Evolutionary conservation across 495 filamentous ascomycete genomes (phyloP).

Genomic region (Penicillium ochrochloron): DNA sequence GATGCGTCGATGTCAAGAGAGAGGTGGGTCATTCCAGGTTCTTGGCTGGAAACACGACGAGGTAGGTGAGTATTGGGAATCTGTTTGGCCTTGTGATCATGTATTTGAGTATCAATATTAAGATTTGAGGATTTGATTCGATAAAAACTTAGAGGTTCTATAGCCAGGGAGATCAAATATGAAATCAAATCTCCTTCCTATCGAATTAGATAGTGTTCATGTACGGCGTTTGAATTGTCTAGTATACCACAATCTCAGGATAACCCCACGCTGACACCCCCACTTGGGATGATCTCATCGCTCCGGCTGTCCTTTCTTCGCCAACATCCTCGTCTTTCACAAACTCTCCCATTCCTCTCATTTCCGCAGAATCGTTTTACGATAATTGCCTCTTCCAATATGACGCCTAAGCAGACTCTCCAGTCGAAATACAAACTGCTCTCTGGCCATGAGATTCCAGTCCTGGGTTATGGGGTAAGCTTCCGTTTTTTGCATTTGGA

Average conservation of each 20-base stretch:
- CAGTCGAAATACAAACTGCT: constrained; percentile 55
- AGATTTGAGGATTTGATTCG: not conserved
- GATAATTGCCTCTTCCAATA: constrained; percentile 18
- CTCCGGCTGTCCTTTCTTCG: not conserved
- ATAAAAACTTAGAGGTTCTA: not conserved
- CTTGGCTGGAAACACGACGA: not conserved
- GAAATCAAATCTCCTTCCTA: too few relatives aligned
- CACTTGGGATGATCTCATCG: constrained; percentile 32
- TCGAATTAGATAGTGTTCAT: too few relatives aligned
- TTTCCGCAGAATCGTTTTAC: not conserved
- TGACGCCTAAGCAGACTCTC: constrained; percentile 34
- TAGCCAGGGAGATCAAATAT: too few relatives aligned
- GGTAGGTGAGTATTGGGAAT: not conserved
- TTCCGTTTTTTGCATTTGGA: not conserved
- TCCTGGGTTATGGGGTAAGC: constrained; percentile 75
- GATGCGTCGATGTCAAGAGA: not conserved
- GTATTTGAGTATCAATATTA: not conserved
- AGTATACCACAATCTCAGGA: too few relatives aligned
- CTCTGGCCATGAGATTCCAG: constrained; percentile 79
- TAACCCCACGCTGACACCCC: constrained; percentile 17
- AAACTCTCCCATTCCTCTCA: constrained; percentile 10
- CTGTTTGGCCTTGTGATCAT: not conserved
- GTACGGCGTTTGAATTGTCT: too few relatives aligned
- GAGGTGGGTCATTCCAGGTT: not conserved
- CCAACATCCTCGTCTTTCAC: not conserved